These are phyloP conservation scores for Protomyces lactucae-debilis DNA, from an alignment of 1,139 yeast species.

Conservation along the genomic window DNA sequence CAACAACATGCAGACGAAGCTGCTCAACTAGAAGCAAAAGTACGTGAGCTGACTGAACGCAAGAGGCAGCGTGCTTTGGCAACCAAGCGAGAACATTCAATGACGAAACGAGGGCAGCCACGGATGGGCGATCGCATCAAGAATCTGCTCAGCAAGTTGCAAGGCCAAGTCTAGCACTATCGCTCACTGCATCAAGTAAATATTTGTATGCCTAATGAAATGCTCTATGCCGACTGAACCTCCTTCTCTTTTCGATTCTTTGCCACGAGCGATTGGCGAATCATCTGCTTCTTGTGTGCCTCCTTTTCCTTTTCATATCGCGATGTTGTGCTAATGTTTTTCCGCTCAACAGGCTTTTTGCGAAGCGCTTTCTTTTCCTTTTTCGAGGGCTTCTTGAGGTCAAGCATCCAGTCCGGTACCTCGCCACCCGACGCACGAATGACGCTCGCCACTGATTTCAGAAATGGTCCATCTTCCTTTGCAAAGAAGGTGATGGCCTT, in stretches of 20 bases:
- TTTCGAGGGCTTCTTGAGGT: conserved; percentile 62
- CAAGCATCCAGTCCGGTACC: conserved; percentile 75
- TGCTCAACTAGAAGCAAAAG: neutral
- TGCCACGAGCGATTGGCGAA: conserved; percentile 9
- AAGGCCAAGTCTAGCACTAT: neutral
- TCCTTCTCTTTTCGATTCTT: conserved; percentile 6
- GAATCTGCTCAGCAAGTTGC: conserved; percentile 16
- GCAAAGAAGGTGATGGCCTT: conserved; percentile 89
- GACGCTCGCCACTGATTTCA: conserved; percentile 78
- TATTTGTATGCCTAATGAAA: neutral
- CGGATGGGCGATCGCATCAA: conserved; percentile 22
- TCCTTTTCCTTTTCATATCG: conserved; percentile 25
- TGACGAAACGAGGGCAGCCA: conserved; percentile 22
- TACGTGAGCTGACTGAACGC: neutral
- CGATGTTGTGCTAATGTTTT: conserved; percentile 23
- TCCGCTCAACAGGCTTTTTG: conserved; percentile 45
- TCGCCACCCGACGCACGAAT: conserved; percentile 88
- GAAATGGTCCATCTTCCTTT: conserved; percentile 70
- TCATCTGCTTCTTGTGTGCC: conserved; percentile 25
- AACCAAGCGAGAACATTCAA: conserved; percentile 13
- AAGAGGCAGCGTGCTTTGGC: neutral
- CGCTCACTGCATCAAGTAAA: no score
- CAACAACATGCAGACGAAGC: neutral
- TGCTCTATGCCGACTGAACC: neutral
- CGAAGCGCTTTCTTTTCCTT: conserved; percentile 63